Evolutionary conservation across 345 rosid species (phyloP), one percentile per base, ranked within the genome.

Genomic region (Eucalyptus brandiana): DNA sequence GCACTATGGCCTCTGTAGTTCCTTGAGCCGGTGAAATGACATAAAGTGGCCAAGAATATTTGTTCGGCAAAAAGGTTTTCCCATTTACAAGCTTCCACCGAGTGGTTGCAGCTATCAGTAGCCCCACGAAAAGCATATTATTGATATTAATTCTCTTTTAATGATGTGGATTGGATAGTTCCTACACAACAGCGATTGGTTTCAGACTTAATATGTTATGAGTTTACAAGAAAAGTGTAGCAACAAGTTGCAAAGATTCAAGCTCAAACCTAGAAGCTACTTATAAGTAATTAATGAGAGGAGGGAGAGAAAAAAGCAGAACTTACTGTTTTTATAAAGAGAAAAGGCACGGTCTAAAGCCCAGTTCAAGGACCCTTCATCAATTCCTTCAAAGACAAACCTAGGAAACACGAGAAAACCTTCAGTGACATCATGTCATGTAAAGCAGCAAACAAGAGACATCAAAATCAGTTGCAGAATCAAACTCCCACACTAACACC

Each of bases 381-480:
- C 96, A 90, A 93, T 94, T 89, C 96, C 96, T 89, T 94, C 94
- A 54, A 94, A 93, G 44, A 90, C 93, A 89, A 93, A 94, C 93
- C 95, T 94, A 90, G 86, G 26, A 86, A 89, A 53, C 44, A 7
- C 5, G 5, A 14, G 53, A 62, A 50, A 45, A 14, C n/a, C 32
- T 45, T 12, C 53, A 76, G 45, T 26, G 23, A 76, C 40, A 48
- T 19, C 37, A 12, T 14, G 37, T 24, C 28, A 18, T 40, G 9
- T 40, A 48, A 51, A 28, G 72, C 86, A 48, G 34, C 58, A 28
- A 80, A 88, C 45, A 30, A n/a, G 26, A 30, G 47, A 69, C 45
- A 19, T 37, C 45, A 37, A 76, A 76, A 76, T 76, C 47, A 37
- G 28, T 44, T 37, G 42, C 28, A 37, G 83, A 76, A 76, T 76